Base-by-base conservation (phyloP, 2,329 filamentous ascomycete species). In the Cercospora zeina region DNA sequence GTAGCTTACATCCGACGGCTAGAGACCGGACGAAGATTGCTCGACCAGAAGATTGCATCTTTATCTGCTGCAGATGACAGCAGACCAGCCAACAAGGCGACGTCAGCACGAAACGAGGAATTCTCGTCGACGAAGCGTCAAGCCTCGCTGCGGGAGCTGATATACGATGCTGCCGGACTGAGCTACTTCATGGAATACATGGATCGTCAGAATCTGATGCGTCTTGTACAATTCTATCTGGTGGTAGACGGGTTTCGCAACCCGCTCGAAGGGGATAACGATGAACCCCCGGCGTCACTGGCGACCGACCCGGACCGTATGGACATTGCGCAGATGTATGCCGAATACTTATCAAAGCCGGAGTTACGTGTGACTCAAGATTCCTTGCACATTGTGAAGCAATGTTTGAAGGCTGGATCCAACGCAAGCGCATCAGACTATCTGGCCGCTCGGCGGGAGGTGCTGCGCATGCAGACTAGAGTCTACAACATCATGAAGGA, bases 101-200 rank as follows among this genome's bases (percentile, higher is more conserved):
- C 76, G 36, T 72, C 76, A 3, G 56, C 63, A 1, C 58, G 54
- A 21, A 68, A 65, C 45, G 72, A 73, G 49, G 67, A 68, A 16
- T 72, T 76, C 30, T 77, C 83, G n/a, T 89, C 89, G 1, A 84
- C 83, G 49, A 79, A 93, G 39, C 88, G 92, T 66, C 89, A 89
- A 69, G 88, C 89, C 7, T 87, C 90, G 0, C 80, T 97, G 1
- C 85, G 88, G 11, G 92, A 97, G 67, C 82, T 99, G n/a, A 82
- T 99, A 62, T 89, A 93, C 68, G 92, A 96, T 75, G 86, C 95
- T 2, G 89, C 93, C 1, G 93, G 91, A 0, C 81, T 99, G 8
- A 97, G 95, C 2, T 99, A 96, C 74, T 97, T 99, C 78, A 99
- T 99, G 95, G 95, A 99, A 74, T 97, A 92, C 72, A 99, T 99